Evolutionary conservation across 2,329 filamentous ascomycete species (phyloP).

Genomic region (Daldinia sp.): DNA sequence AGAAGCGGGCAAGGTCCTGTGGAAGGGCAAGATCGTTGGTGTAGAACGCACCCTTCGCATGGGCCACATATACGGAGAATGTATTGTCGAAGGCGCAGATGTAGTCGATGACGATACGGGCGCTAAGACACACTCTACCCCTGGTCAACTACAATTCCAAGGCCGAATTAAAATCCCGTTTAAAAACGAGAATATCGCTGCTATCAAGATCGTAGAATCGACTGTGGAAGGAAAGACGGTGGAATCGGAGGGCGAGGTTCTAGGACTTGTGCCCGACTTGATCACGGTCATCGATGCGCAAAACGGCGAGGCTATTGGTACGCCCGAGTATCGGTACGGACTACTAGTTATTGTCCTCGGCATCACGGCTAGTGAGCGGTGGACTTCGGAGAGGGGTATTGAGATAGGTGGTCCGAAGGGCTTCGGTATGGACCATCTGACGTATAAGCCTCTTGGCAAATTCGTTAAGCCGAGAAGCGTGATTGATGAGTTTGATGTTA

Average conservation of each 20-base stretch:
- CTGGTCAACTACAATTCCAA: conserved; percentile 43
- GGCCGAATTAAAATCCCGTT: conserved; percentile 71
- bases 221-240: conserved; percentile 45
- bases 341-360: conserved; percentile 59
- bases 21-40: conserved; percentile 69
- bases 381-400: conserved; percentile 57
- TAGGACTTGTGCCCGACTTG: conserved; percentile 65
- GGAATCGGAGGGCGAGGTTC: conserved; percentile 50
- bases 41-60: conserved; percentile 64
- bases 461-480: conserved; percentile 61
- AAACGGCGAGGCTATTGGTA: conserved; percentile 64
- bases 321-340: conserved; percentile 64
- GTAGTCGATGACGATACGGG: conserved; percentile 45
- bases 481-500: conserved; percentile 57
- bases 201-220: conserved; percentile 47
- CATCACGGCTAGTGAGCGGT: conserved; percentile 55
- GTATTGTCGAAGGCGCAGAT: conserved; percentile 61
- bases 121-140: background rate
- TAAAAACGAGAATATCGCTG: conserved; percentile 79
- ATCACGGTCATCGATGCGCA: conserved; percentile 64
- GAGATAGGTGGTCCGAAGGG: conserved; percentile 59
- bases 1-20: conserved; percentile 63
- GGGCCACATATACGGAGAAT: conserved; percentile 68
- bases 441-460: conserved; percentile 57
- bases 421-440: conserved; percentile 58